A percentile compares a stretch with the other conserved stretches of the same genome.
Evolutionary conservation across 108 stramenopile species (phyloP).

Genomic region (Cyclotella kingstonii): DNA sequence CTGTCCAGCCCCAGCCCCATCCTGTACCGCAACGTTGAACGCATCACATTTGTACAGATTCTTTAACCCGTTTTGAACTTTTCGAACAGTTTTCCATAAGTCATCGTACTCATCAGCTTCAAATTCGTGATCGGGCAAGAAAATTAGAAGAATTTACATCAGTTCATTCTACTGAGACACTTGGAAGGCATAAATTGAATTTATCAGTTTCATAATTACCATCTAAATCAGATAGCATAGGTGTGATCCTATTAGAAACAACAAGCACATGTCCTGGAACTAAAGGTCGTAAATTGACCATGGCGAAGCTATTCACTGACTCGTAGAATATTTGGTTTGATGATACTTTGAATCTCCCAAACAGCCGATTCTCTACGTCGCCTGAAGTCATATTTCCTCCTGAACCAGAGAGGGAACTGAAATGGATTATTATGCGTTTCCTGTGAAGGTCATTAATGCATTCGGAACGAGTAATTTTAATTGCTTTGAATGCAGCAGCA

Average conservation of each 20-base stretch:
- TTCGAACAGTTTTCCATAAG: constrained; percentile 73
- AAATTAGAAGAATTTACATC: too few relatives aligned
- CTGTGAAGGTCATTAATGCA: too few relatives aligned
- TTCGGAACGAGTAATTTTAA: too few relatives aligned
- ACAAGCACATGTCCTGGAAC: constrained; percentile 90
- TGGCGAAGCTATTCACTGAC: constrained; percentile 48
- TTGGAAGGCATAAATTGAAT: too few relatives aligned
- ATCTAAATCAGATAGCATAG: constrained; percentile 58
- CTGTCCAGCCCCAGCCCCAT: constrained; percentile 83
- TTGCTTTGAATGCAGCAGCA: too few relatives aligned
- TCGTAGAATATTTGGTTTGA: constrained; percentile 60
- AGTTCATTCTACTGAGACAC: too few relatives aligned
- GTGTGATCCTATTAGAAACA: constrained; percentile 53
- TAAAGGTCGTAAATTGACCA: constrained; percentile 90
- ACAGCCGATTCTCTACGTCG: constrained; percentile 22
- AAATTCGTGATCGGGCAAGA: too few relatives aligned
- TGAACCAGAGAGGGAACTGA: too few relatives aligned
- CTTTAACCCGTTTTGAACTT: constrained; percentile 65
- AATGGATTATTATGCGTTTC: too few relatives aligned
- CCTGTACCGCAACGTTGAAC: constrained; percentile 91
- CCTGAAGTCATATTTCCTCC: neutral
- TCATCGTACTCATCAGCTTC: constrained; percentile 74
- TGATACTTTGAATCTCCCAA: constrained; percentile 78
- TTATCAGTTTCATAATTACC: too few relatives aligned
- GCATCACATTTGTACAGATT: constrained; percentile 52